Conservation (phyloP, 345 rosid species). For the Populus ilicifolia region DNA sequence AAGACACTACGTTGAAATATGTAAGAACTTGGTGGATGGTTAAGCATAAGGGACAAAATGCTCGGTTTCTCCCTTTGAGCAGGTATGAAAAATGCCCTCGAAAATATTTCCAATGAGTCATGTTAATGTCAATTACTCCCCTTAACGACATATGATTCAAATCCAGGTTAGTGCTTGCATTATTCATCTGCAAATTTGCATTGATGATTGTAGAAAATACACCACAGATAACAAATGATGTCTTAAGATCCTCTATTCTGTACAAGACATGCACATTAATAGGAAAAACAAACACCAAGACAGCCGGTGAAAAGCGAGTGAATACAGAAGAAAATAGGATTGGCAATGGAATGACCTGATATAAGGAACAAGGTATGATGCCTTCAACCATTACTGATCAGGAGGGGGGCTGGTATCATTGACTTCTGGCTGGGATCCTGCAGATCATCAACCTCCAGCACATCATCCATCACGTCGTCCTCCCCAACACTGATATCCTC, state of each 20-base stretch:
- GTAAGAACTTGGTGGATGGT: no score
- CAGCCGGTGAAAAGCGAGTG: background rate
- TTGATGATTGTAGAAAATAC: background rate
- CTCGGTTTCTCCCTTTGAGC: no score
- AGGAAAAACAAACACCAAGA: background rate
- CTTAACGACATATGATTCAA: background rate
- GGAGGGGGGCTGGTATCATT: background rate
- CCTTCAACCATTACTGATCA: conserved; percentile 3
- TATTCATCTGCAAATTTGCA: background rate
- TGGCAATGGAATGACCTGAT: conserved; percentile 3
- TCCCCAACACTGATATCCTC: conserved; percentile 84
- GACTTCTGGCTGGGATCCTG: conserved; percentile 35
- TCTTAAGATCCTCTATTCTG: no score
- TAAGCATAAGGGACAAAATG: no score
- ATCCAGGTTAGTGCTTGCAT: background rate
- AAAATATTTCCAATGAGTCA: no score
- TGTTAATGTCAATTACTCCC: no score
- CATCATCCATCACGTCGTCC: conserved; percentile 90
- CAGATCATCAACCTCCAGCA: conserved; percentile 64
- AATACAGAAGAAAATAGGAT: background rate
- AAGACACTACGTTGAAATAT: no score
- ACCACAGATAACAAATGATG: background rate
- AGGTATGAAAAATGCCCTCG: no score
- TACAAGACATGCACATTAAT: background rate
- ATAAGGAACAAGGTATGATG: background rate